Evolutionary conservation across 2,329 filamentous ascomycete species (phyloP).

Genomic region (Zymoseptoria pseudotritici): DNA sequence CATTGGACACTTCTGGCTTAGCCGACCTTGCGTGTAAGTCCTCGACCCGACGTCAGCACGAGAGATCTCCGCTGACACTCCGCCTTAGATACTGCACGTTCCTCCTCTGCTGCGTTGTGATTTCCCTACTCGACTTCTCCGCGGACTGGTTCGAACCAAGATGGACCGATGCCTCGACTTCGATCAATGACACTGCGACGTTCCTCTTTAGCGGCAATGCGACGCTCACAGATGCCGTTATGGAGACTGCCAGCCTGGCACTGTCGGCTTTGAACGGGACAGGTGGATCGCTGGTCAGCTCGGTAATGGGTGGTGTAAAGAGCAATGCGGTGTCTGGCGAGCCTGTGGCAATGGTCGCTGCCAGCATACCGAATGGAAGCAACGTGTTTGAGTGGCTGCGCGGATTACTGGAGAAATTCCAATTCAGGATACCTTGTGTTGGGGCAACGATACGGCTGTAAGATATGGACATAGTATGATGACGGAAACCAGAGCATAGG

Average conservation of each 20-base stretch:
- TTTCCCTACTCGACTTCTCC: slow-evolving; percentile 88
- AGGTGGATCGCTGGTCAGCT: slow-evolving; percentile 57
- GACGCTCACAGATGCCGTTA: slow-evolving; percentile 42
- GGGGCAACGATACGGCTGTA: slow-evolving; percentile 63
- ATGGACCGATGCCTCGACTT: slow-evolving; percentile 21
- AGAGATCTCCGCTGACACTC: not conserved
- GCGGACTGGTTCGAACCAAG: slow-evolving; percentile 93
- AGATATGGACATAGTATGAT: slow-evolving; percentile 2
- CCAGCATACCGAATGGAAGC: slow-evolving; percentile 37
- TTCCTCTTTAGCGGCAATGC: slow-evolving; percentile 25
- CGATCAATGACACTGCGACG: slow-evolving; percentile 31
- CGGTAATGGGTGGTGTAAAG: slow-evolving; percentile 56
- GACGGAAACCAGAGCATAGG: slow-evolving; percentile 2
- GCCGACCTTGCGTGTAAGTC: slow-evolving; percentile 94
- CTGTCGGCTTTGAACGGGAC: slow-evolving; percentile 58
- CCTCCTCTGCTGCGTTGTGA: slow-evolving; percentile 87
- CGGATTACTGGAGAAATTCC: slow-evolving; percentile 69
- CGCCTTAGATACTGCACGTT: slow-evolving; percentile 73
- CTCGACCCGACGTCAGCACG: slow-evolving; percentile 33
- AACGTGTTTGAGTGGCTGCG: slow-evolving; percentile 80
- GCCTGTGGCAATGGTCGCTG: slow-evolving; percentile 36
- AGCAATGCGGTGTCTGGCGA: slow-evolving; percentile 33
- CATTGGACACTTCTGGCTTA: slow-evolving; percentile 89
- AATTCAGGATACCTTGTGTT: slow-evolving; percentile 87
- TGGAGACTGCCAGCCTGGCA: slow-evolving; percentile 55